Percentiles rank a stretch among this genome's conserved stretches.
phyloP scores from a whole-genome alignment of 2,329 filamentous ascomycete genomes.

The Aspergillus awamori region DNA sequence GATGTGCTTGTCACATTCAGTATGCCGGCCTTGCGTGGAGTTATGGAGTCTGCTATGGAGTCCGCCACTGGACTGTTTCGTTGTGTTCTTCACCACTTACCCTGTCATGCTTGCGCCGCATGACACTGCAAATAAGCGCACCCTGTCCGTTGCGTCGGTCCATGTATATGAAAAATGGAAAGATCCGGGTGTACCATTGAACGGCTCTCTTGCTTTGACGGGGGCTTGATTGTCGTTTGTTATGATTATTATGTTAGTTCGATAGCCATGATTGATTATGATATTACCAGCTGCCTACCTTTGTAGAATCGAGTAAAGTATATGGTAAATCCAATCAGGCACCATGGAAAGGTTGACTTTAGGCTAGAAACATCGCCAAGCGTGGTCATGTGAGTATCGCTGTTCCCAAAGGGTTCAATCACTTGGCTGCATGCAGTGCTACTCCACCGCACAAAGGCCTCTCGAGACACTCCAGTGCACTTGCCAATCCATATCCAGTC shows the following conservation, averaged over 20 bases:
- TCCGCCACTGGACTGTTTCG: neutral
- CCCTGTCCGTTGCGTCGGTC: conserved; percentile 4
- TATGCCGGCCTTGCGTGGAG: neutral
- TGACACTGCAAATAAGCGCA: conserved; percentile 12
- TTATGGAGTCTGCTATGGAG: neutral
- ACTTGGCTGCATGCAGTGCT: too few relatives aligned
- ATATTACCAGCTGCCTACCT: neutral
- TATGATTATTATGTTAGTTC: conserved; percentile 12
- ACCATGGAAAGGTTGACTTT: neutral
- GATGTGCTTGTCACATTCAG: neutral
- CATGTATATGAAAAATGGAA: neutral
- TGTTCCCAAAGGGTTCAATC: too few relatives aligned
- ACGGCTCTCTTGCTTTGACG: neutral
- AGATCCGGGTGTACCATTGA: neutral
- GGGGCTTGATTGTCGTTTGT: neutral
- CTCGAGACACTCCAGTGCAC: too few relatives aligned
- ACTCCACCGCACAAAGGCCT: too few relatives aligned
- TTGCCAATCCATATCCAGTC: too few relatives aligned
- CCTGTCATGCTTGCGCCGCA: conserved; percentile 5
- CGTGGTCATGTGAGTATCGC: neutral
- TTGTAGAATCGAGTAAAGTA: neutral
- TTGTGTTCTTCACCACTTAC: neutral
- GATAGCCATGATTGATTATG: conserved; percentile 10
- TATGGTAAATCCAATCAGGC: neutral
- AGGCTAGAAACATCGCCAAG: neutral